Base-by-base conservation (phyloP, 2,329 filamentous ascomycete genomes). In the Hymenoscyphus occultus region DNA sequence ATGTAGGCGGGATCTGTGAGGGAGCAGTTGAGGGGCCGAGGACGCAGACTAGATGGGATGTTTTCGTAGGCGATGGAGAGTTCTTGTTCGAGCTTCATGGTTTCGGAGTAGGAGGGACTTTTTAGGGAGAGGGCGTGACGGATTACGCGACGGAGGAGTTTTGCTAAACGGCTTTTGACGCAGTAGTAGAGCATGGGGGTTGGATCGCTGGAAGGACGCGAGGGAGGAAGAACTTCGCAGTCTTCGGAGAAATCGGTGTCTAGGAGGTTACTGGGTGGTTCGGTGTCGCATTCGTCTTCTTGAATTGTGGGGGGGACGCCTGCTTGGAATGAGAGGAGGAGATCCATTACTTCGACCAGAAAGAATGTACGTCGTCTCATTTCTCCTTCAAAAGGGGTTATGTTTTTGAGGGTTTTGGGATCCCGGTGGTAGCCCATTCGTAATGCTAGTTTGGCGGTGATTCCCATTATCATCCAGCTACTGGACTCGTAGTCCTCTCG, bases 301-400 rank as follows among this genome's bases (percentile, higher is more conserved):
- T 86, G 82, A 59, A 90, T 80, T 84, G 90, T 86, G 71, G 83
- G 83, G 1, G 88, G 88, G 61, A 90, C 78, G 2, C 87, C 88
- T 68, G 89, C 81, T 72, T 90, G 86, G 71, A 88, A 89, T 0
- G 86, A 84, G 35, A 89, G 85, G 3, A 90, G 74, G 3, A 87
- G 75, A 71, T 90, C 88, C 51, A 88, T 80, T 70, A 87, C 84
- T 42, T 79, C 76, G 5, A 80, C 80, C 68, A 84, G 76, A 66
- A 81, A 80, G 82, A 83, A 85, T 71, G 81, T 76, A 65, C 87
- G 79, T 45, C 86, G 80, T 68, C 87, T 81, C 85, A 89, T 92
- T 40, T 67, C 66, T 7, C 80, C 81, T 62, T 85, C 79, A 64
- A 82, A 85, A 0, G 80, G 76, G 2, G 80, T 77, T 40, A 85